Base-by-base conservation (phyloP, 768 basidiomycete species). In the Baorangia bicolor region DNA sequence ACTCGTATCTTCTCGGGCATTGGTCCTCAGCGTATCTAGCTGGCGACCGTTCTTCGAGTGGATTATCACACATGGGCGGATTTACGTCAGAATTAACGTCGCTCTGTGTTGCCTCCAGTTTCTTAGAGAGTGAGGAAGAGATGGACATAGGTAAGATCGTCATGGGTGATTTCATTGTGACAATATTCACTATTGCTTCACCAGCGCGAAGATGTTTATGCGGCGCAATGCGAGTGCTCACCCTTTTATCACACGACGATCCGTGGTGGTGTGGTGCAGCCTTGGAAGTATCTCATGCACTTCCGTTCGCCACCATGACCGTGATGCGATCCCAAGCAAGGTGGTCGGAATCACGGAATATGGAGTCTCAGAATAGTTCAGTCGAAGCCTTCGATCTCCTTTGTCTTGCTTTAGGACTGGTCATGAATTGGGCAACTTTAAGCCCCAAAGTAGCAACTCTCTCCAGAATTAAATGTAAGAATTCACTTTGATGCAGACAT, bases 341-440 rank as follows among this genome's bases (percentile, higher is more conserved):
- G 35, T 71, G 69, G 69, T 61, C 45, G 10, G 49, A 56, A 35
- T 55, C 49, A 4, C 46, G 35, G 3, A 48, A 23, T 12, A 31
- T 2, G 1, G 66, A 55, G n/a, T 34, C 58, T 45, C 55, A 23
- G 16, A 18, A 41, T 20, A 33, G 45, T 51, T 63, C 70, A 0
- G 73, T 77, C 5, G 75, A 80, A 37, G 72, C 78, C 4, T 74
- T 89, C n/a, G 92, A 93, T 65, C 77, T 80, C 33, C 73, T 91
- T 5, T 92, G 90, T 67, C 83, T 93, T 27, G 80, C 85, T 7
- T 78, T 93, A 6, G 91, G 86, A 1, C 73, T 92, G 11, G 73
- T 92, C 38, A 90, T 89, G 49, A 92, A 92, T 68, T 73, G 92
- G 40, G 82, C 90, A 0, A 87, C 91, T 63, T 74, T 74, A 6